Conservation (phyloP, 495 filamentous ascomycete species). For the Neurospora africana region DNA sequence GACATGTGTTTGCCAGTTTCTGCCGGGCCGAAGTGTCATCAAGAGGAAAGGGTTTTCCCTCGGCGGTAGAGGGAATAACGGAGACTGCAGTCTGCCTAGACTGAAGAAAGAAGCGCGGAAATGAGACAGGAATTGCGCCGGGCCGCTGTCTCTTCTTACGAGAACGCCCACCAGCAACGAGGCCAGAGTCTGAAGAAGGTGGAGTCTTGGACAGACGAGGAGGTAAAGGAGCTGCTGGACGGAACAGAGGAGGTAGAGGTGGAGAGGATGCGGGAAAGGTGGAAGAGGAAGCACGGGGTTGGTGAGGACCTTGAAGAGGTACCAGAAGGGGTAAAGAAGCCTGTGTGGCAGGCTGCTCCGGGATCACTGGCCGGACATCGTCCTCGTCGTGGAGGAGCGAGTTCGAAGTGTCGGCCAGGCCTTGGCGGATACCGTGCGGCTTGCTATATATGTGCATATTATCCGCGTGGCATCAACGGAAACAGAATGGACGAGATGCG, state of each 20-base stretch:
- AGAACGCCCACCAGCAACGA: slow-evolving; percentile 6
- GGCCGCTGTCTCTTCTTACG: background rate
- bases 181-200: slow-evolving; percentile 6
- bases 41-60: slow-evolving; percentile 35
- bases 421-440: slow-evolving; percentile 11
- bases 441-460: slow-evolving; percentile 22
- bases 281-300: slow-evolving; percentile 10
- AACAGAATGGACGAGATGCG: background rate
- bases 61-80: slow-evolving; percentile 33
- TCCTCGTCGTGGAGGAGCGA: slow-evolving; percentile 5
- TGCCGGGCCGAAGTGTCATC: slow-evolving; percentile 31
- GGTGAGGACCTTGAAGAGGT: background rate
- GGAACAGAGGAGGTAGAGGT: slow-evolving; percentile 10
- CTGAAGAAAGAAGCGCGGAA: slow-evolving; percentile 28
- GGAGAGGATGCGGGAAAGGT: slow-evolving; percentile 11
- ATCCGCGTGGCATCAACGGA: slow-evolving; percentile 7
- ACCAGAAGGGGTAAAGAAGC: background rate
- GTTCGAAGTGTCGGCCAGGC: background rate
- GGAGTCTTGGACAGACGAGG: slow-evolving; percentile 8
- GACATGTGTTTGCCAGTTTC: slow-evolving; percentile 36
- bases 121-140: slow-evolving; percentile 22
- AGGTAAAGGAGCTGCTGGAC: slow-evolving; percentile 15
- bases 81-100: slow-evolving; percentile 31
- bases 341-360: slow-evolving; percentile 5
- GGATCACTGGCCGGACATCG: slow-evolving; percentile 6